Percentiles rank a stretch among this genome's conserved stretches.
These are phyloP conservation scores for Taphrina wiesneri DNA, from an alignment of 1,139 yeast species.

Conservation along the genomic window DNA sequence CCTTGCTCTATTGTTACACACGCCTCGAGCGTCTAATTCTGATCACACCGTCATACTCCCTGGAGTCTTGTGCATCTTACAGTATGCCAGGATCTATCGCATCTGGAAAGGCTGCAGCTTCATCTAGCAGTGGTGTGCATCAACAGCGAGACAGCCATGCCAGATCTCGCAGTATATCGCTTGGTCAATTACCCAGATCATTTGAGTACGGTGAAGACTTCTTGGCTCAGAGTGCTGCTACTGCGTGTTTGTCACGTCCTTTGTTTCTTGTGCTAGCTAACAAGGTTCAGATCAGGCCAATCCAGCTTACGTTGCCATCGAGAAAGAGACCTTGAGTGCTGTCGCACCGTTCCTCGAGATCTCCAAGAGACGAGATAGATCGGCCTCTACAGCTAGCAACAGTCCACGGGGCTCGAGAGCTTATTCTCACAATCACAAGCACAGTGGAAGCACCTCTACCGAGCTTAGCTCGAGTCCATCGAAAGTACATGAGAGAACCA, in stretches of 20 bases:
- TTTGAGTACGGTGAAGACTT: constrained; percentile 12
- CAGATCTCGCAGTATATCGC: constrained; percentile 14
- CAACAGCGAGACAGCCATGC: constrained; percentile 1
- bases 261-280: not conserved
- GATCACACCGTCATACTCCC: no score
- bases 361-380: constrained; percentile 9
- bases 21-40: no score
- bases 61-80: no score
- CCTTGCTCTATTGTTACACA: no score
- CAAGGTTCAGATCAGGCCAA: constrained; percentile 2
- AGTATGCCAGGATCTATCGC: not conserved
- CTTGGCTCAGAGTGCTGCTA: constrained; percentile 16
- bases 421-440: constrained; percentile 8
- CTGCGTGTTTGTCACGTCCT: not conserved
- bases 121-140: not conserved
- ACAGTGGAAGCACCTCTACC: not conserved
- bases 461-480: not conserved
- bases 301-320: constrained; percentile 20
- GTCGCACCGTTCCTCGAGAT: constrained; percentile 27
- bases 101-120: not conserved
- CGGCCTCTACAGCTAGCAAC: not conserved
- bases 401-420: not conserved
- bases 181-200: constrained; percentile 12
- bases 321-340: constrained; percentile 23
- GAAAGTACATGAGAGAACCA: not conserved